Evolutionary conservation across 768 basidiomycete species (phyloP).

Genomic region (Lactifluus piperatus): DNA sequence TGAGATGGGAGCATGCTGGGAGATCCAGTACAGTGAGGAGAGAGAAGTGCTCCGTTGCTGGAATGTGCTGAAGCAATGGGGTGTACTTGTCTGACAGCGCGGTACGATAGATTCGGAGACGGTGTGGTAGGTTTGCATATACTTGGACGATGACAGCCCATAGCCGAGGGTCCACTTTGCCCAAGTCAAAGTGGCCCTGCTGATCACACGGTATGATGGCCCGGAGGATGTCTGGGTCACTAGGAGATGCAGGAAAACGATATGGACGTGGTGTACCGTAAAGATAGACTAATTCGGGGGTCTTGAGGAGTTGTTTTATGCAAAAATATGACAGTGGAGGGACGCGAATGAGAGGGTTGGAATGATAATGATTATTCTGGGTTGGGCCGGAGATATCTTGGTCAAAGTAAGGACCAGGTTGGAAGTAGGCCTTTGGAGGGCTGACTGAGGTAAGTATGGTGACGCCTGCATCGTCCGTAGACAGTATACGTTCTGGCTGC

Average conservation of each 20-base stretch:
- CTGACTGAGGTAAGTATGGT: slow-evolving; percentile 8
- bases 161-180: slow-evolving; percentile 42
- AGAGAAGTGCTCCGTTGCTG: slow-evolving; percentile 46
- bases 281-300: slow-evolving; percentile 38
- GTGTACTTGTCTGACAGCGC: slow-evolving; percentile 48
- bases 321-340: slow-evolving; percentile 51
- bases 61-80: slow-evolving; percentile 48
- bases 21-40: slow-evolving; percentile 59
- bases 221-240: slow-evolving; percentile 30
- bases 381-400: neutral
- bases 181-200: slow-evolving; percentile 15
- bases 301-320: slow-evolving; percentile 34
- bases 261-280: slow-evolving; percentile 30
- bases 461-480: slow-evolving; percentile 17
- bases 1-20: slow-evolving; percentile 44
- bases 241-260: slow-evolving; percentile 22
- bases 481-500: neutral
- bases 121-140: slow-evolving; percentile 42
- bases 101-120: slow-evolving; percentile 34
- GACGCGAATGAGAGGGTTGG: slow-evolving; percentile 20
- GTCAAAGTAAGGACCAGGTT: slow-evolving; percentile 13
- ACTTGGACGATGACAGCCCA: slow-evolving; percentile 59
- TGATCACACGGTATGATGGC: slow-evolving; percentile 32
- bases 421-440: slow-evolving; percentile 12
- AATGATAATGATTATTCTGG: neutral